These are phyloP conservation scores for Dendrobium huoshanense DNA, from an alignment of 106 monocot species.

Conservation along the genomic window DNA sequence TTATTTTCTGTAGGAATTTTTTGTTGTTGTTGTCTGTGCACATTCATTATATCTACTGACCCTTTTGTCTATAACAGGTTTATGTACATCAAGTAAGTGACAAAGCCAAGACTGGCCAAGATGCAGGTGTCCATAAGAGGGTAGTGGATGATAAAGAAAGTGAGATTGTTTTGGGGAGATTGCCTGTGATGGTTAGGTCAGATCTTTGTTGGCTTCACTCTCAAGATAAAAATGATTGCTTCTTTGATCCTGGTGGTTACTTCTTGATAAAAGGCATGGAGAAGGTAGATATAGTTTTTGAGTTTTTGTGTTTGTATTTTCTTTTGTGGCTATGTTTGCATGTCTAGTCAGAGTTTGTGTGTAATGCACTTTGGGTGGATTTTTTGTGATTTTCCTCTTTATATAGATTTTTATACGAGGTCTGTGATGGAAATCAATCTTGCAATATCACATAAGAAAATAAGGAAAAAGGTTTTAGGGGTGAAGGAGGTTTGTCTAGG, in stretches of 20 bases:
- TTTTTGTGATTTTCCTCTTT: background rate
- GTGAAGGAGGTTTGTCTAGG: background rate
- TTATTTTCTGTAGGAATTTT: background rate
- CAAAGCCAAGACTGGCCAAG: slow-evolving; percentile 61
- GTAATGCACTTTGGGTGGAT: background rate
- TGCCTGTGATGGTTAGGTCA: slow-evolving; percentile 89
- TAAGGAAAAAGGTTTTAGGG: background rate
- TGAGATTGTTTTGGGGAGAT: slow-evolving; percentile 57
- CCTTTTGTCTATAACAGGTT: slow-evolving; percentile 26
- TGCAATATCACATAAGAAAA: background rate
- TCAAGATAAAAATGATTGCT: slow-evolving; percentile 69
- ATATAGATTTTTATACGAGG: background rate
- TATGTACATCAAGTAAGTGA: slow-evolving; percentile 52
- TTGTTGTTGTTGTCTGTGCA: background rate
- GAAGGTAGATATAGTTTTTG: slow-evolving; percentile 45
- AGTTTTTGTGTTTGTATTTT: background rate
- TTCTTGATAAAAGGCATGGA: slow-evolving; percentile 95
- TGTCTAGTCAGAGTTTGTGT: background rate
- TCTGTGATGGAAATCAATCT: background rate
- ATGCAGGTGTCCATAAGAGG: slow-evolving; percentile 24
- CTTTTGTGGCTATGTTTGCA: background rate
- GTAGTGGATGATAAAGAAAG: slow-evolving; percentile 37
- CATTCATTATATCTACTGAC: background rate
- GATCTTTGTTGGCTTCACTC: slow-evolving; percentile 73
- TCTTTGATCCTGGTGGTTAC: slow-evolving; percentile 90